These are phyloP conservation scores for Vigna unguiculata DNA, from an alignment of 306 rosid species.

Conservation along the genomic window DNA sequence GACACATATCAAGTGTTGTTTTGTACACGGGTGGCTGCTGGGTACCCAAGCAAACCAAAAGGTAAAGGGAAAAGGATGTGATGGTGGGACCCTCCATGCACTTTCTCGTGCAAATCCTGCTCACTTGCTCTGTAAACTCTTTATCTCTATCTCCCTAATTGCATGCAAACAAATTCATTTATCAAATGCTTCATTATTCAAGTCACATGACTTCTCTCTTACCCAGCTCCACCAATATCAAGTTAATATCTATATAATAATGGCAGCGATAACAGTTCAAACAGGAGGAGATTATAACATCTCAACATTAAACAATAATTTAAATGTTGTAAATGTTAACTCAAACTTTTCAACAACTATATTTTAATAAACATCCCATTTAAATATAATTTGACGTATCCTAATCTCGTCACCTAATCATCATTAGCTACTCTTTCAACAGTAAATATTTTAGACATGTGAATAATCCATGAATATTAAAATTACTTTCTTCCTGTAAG, in stretches of 20 bases:
- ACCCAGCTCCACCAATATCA: background rate
- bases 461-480: too few species aligned
- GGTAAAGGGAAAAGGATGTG: background rate
- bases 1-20: background rate
- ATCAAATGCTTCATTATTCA: background rate
- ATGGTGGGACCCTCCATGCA: conserved; percentile 30
- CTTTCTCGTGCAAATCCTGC: conserved; percentile 33
- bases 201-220: background rate
- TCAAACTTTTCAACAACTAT: background rate
- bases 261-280: background rate
- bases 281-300: background rate
- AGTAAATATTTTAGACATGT: too few species aligned
- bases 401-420: background rate
- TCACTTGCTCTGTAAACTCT: background rate
- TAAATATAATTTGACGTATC: conserved; percentile 5
- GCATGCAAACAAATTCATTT: conserved; percentile 19
- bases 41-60: background rate
- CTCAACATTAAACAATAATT: background rate
- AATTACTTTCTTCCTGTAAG: too few species aligned
- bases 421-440: background rate
- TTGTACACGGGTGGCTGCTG: background rate
- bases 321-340: background rate
- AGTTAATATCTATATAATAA: background rate
- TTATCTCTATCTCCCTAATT: background rate
- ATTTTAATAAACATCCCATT: background rate